Conservation (phyloP, 2,329 filamentous ascomycete species). For the Monilinia polystroma region DNA sequence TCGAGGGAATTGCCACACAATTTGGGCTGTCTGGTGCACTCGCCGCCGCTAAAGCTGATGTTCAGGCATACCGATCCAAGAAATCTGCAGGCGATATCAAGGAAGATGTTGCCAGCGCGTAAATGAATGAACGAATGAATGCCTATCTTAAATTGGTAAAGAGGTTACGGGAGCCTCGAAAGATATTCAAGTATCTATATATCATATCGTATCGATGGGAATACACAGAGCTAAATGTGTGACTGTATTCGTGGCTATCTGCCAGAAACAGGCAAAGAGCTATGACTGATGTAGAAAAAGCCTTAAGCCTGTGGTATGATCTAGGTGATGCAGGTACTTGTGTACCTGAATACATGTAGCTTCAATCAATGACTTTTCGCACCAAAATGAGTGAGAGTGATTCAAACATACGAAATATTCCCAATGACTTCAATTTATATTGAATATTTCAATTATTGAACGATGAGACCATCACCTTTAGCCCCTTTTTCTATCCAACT, state of each 20-base stretch:
- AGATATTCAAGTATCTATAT: constrained; percentile 2
- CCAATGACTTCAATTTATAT: constrained; percentile 2
- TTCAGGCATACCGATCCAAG: constrained; percentile 27
- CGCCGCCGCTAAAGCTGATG: constrained; percentile 37
- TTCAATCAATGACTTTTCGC: constrained; percentile 17
- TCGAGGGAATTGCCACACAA: constrained; percentile 68
- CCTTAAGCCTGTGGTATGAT: constrained; percentile 14
- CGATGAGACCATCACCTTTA: background rate
- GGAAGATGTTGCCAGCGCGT: constrained; percentile 17
- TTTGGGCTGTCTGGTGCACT: constrained; percentile 64
- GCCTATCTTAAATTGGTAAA: background rate
- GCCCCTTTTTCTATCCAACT: constrained; percentile 2
- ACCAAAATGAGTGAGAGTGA: background rate
- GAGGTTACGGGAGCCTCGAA: background rate
- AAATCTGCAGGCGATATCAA: constrained; percentile 14
- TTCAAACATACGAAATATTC: background rate
- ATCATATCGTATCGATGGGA: constrained; percentile 1
- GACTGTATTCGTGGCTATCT: constrained; percentile 8
- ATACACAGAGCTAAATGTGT: constrained; percentile 8
- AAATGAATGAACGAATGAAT: constrained; percentile 15
- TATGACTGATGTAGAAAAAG: constrained; percentile 9
- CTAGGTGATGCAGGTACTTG: constrained; percentile 19
- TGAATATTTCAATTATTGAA: background rate
- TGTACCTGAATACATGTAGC: constrained; percentile 19
- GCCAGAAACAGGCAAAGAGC: background rate